Evolutionary conservation across 2,329 filamentous ascomycete genomes (phyloP), one percentile per base, ranked within the genome.

Genomic region (Chaetomium strumarium): DNA sequence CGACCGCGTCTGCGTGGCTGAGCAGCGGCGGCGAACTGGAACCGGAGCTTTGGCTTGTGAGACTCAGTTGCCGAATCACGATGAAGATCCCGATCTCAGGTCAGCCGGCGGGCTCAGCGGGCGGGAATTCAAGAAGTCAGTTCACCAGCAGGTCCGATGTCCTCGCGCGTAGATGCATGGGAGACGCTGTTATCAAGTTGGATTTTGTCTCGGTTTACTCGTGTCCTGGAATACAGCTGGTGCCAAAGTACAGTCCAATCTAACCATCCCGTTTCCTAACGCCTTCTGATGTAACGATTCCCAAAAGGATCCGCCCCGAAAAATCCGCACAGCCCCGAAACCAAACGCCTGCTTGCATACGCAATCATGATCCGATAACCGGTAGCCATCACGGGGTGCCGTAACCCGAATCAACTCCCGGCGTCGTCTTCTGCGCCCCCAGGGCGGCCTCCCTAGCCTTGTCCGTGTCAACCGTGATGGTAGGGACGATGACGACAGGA

Each of bases 341-440:
- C 34, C 34, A 12, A 36, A 34, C 44, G 34, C 36, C 31, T n/a
- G 12, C n/a, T 29, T 40, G 14, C 14, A n/a, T 34, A 49, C 40
- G 45, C 34, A 45, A 29, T 37, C 51, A 48, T 40, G 34, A 44
- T 41, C 45, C 34, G 40, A 48, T 44, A 13, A 14, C 37, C 44
- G 41, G 33, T n/a, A n/a, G n/a, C n/a, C n/a, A n/a, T 60, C 56
- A 58, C 13, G 62, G 60, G 10, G 62, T 63, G 12, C 62, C 62
- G 24, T 64, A 64, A 2, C 63, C 63, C 7, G 63, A 62, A 38
- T 62, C 62, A 9, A 37, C 56, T 14, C 53, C 55, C 11, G 41
- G 47, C 34, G 39, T 53, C 43, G 55, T 56, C 46, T 51, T 30
- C 36, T 47, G 44, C 14, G 48, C 47, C 14, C 53, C 49, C 14